A percentile compares a stretch with the other conserved stretches of the same genome.
Evolutionary conservation across 2,329 filamentous ascomycete genomes (phyloP).

Genomic region (Nigrospora oryzae): DNA sequence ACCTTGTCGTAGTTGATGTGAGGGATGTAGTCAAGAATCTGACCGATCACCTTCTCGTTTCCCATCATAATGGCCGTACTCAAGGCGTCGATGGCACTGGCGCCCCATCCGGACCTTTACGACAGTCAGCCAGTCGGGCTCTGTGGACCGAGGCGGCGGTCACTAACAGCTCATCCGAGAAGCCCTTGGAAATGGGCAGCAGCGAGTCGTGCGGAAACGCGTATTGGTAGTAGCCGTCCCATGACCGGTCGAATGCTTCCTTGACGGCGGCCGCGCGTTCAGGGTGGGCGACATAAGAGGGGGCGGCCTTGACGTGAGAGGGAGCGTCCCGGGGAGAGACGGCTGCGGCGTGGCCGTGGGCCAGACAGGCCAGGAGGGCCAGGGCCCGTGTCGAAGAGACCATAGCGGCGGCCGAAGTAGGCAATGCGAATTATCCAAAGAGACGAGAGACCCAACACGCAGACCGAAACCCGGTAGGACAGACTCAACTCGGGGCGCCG

Average conservation of each 20-base stretch:
- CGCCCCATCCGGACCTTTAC: constrained; percentile 72
- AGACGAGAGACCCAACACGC: too few species aligned
- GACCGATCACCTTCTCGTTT: constrained; percentile 55
- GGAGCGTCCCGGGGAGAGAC: constrained; percentile 10
- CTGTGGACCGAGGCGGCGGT: not conserved
- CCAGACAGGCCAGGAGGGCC: not conserved
- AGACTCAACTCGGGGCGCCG: too few species aligned
- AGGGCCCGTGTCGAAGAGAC: constrained; percentile 2
- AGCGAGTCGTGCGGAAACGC: constrained; percentile 75
- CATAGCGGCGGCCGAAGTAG: not conserved
- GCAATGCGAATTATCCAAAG: not conserved
- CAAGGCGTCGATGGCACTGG: constrained; percentile 72
- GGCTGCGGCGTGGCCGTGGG: too few species aligned
- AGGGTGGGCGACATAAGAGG: constrained; percentile 21
- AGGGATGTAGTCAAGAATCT: constrained; percentile 64
- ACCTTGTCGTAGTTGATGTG: constrained; percentile 63
- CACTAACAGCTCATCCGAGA: constrained; percentile 59
- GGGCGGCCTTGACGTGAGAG: constrained; percentile 11
- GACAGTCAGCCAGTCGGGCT: too few species aligned
- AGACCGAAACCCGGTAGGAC: too few species aligned
- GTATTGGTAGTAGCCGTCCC: constrained; percentile 64
- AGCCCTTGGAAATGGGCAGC: constrained; percentile 56
- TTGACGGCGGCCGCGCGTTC: constrained; percentile 52
- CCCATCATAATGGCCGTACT: constrained; percentile 74
- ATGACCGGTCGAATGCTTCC: constrained; percentile 61